A percentile compares a stretch with the other conserved stretches of the same genome.
These are phyloP conservation scores for Thalia dealbata DNA, from an alignment of 176 grass and related monocot genomes.

Conservation along the genomic window DNA sequence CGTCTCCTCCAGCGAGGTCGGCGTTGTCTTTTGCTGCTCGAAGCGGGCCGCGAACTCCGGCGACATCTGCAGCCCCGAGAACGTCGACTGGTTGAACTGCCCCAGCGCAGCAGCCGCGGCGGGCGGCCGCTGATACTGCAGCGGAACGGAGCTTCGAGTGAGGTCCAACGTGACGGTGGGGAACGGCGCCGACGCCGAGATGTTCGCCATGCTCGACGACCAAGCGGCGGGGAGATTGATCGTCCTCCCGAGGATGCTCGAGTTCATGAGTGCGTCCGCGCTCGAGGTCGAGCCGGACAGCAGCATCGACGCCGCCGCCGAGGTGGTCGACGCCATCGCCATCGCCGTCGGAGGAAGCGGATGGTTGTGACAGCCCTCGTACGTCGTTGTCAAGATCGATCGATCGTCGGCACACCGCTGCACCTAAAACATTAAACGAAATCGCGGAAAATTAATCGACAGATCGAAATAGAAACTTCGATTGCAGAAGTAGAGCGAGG, in stretches of 20 bases:
- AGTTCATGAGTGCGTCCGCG: slow-evolving; percentile 45
- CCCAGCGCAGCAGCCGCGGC: slow-evolving; percentile 15
- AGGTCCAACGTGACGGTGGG: slow-evolving; percentile 91
- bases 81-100: slow-evolving; percentile 59
- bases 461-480: neutral
- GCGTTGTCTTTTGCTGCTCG: slow-evolving; percentile 27
- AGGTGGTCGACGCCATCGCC: slow-evolving; percentile 92
- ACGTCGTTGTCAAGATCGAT: slow-evolving; percentile 79
- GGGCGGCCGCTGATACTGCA: slow-evolving; percentile 24
- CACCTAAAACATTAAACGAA: slow-evolving; percentile 35
- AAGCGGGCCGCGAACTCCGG: slow-evolving; percentile 28
- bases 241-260: slow-evolving; percentile 59
- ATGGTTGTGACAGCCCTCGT: slow-evolving; percentile 91
- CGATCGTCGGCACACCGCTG: slow-evolving; percentile 91
- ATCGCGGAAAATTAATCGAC: neutral
- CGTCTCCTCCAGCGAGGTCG: slow-evolving; percentile 22
- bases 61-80: slow-evolving; percentile 80
- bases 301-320: slow-evolving; percentile 69
- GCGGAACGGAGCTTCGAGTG: slow-evolving; percentile 39
- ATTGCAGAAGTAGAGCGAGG: neutral
- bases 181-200: slow-evolving; percentile 83
- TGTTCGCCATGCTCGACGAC: slow-evolving; percentile 82
- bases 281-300: slow-evolving; percentile 74
- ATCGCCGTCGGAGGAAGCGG: slow-evolving; percentile 74
- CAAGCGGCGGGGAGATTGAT: slow-evolving; percentile 44